phyloP scores from a whole-genome alignment of 2,329 filamentous ascomycete species.

The Myriosclerotinia curreyana region DNA sequence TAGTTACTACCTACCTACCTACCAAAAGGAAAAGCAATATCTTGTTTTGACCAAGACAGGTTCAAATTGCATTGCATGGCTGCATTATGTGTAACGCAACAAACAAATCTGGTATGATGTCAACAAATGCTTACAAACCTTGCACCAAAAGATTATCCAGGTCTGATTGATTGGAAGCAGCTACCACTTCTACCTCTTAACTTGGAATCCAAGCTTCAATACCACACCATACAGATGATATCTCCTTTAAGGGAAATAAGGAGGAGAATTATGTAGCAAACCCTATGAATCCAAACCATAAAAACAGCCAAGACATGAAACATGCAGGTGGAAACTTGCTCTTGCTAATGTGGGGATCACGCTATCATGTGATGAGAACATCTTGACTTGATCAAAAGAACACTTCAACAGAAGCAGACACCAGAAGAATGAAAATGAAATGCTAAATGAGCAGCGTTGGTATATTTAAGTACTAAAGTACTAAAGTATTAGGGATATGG shows the following conservation, averaged over 20 bases:
- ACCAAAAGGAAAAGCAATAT: not conserved
- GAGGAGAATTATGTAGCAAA: no score
- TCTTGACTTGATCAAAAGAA: no score
- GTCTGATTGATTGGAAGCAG: not conserved
- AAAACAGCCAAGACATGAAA: no score
- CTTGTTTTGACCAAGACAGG: not conserved
- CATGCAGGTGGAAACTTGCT: no score
- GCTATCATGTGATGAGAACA: slow-evolving; percentile 4
- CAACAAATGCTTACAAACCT: not conserved
- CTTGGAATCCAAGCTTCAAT: not conserved
- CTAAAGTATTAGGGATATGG: not conserved
- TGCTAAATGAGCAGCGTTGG: not conserved
- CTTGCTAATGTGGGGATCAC: not conserved
- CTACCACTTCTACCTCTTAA: not conserved
- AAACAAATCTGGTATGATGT: not conserved
- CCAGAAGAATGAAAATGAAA: not conserved
- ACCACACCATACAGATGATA: no score
- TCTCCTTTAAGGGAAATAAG: no score
- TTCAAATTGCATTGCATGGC: not conserved
- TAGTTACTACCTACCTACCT: no score
- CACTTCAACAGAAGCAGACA: no score
- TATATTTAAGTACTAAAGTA: not conserved
- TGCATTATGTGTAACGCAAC: not conserved
- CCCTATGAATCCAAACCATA: no score
- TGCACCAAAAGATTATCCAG: not conserved